phyloP scores from a whole-genome alignment of 1,139 yeast species.

The Debaryomyces fabryi region DNA sequence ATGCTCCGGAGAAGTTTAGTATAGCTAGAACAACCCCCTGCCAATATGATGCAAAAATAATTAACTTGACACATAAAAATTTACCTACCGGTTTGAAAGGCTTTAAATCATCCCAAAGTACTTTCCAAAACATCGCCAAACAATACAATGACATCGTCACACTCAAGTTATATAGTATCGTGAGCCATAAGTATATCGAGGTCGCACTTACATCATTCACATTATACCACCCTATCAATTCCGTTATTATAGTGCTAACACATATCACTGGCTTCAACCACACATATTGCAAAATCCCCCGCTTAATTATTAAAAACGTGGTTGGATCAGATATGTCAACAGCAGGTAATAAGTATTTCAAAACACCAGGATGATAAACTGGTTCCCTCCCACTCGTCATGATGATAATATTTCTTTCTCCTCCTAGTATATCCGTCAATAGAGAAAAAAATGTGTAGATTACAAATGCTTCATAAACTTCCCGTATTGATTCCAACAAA shows the following conservation, averaged over 20 bases:
- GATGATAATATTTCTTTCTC: slow-evolving; percentile 82
- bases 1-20: slow-evolving; percentile 55
- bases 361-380: slow-evolving; percentile 67
- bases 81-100: slow-evolving; percentile 91
- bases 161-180: slow-evolving; percentile 72
- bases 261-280: slow-evolving; percentile 90
- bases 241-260: slow-evolving; percentile 53
- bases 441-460: slow-evolving; percentile 89
- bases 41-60: slow-evolving; percentile 97
- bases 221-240: slow-evolving; percentile 52
- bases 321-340: slow-evolving; percentile 87
- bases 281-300: slow-evolving; percentile 91
- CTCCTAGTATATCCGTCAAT: slow-evolving; percentile 83
- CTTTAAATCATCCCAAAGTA: slow-evolving; percentile 71
- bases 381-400: slow-evolving; percentile 76
- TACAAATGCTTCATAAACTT: slow-evolving; percentile 93
- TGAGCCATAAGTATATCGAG: slow-evolving; percentile 67
- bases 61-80: slow-evolving; percentile 87
- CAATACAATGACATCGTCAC: slow-evolving; percentile 83
- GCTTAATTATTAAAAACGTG: slow-evolving; percentile 72
- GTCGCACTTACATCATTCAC: slow-evolving; percentile 51
- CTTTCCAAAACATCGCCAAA: slow-evolving; percentile 90
- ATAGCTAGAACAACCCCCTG: slow-evolving; percentile 78
- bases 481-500: slow-evolving; percentile 76
- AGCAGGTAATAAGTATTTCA: slow-evolving; percentile 50